Evolutionary conservation across 768 basidiomycete genomes (phyloP).

Genomic region (Chalciporus piperatus): DNA sequence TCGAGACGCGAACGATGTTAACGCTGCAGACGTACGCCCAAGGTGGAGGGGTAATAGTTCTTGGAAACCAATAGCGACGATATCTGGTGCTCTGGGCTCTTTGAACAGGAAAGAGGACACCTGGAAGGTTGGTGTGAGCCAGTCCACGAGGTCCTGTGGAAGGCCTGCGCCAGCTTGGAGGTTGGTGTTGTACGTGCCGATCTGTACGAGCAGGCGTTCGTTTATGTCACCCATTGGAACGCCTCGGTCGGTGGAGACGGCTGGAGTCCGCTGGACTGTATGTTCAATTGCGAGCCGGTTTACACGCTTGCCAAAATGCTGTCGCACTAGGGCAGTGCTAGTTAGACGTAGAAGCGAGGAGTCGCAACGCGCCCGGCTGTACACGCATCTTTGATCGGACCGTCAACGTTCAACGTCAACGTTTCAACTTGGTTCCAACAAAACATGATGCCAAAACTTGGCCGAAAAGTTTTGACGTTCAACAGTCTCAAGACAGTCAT

Average conservation of each 20-base stretch:
- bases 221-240: constrained; percentile 17
- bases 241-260: background rate
- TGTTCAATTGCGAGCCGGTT: too few relatives aligned
- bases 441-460: too few relatives aligned
- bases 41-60: constrained; percentile 89
- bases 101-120: constrained; percentile 70
- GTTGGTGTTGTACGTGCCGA: constrained; percentile 90
- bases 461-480: too few relatives aligned
- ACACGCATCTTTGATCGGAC: too few relatives aligned
- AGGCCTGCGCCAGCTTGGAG: constrained; percentile 72
- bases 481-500: too few relatives aligned
- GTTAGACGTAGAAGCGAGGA: too few relatives aligned
- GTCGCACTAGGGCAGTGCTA: too few relatives aligned
- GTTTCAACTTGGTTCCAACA: too few relatives aligned
- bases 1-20: background rate
- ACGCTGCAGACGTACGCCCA: constrained; percentile 56
- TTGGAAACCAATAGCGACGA: constrained; percentile 91
- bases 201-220: constrained; percentile 59
- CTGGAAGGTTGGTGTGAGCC: constrained; percentile 81
- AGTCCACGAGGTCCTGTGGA: constrained; percentile 86
- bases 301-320: too few relatives aligned
- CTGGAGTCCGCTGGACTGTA: too few relatives aligned
- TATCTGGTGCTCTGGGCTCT: constrained; percentile 68
- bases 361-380: too few relatives aligned
- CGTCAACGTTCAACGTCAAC: too few relatives aligned